Evolutionary conservation across 331 rosid genomes (phyloP), one percentile per base, ranked within the genome.

Genomic region (Ulmus americana): DNA sequence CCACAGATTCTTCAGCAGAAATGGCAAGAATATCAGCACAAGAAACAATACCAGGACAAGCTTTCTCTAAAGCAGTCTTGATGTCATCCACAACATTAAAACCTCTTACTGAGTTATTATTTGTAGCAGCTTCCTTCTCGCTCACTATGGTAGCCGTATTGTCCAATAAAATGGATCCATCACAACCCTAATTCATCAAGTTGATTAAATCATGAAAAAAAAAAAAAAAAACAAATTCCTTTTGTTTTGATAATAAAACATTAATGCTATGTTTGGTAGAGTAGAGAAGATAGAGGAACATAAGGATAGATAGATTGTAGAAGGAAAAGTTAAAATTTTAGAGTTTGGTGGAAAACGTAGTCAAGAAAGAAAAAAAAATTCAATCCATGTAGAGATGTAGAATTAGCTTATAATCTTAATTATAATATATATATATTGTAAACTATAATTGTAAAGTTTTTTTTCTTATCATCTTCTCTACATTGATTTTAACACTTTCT

Each of bases 21-120:
- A 59, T 9, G 4, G 92, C 64, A 11, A 86, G 86, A 20, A 83
- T 81, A 45, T 81, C 92, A 39, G 92, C 85, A 8, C 92, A 86
- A 10, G 92, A 86, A 59, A 86, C 86, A 0, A 55, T 47, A 0
- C 46, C 14, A 0, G 92, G 88, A 13, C 92, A 81, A 48, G 70
- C 69, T 5, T n/a, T 63, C 59, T 86, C 88, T 11, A 86, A 56
- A 0, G 72, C 85, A 0, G 80, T 44, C 41, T 86, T 86, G 9
- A 81, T 83, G 7, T 72, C 45, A 1, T 81, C 81, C 0, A 83
- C 70, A 3, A 86, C 83, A 64, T 79, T 79, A 67, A 74, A 74
- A 15, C 88, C 88, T 45, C 88, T 83, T 0, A 72, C 71, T 0
- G 92, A 83, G 65, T 83, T 74, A 6, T 22, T 70, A 45, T 83